phyloP scores from a whole-genome alignment of 2,329 filamentous ascomycete species.

The Tolypocladium amazonense region DNA sequence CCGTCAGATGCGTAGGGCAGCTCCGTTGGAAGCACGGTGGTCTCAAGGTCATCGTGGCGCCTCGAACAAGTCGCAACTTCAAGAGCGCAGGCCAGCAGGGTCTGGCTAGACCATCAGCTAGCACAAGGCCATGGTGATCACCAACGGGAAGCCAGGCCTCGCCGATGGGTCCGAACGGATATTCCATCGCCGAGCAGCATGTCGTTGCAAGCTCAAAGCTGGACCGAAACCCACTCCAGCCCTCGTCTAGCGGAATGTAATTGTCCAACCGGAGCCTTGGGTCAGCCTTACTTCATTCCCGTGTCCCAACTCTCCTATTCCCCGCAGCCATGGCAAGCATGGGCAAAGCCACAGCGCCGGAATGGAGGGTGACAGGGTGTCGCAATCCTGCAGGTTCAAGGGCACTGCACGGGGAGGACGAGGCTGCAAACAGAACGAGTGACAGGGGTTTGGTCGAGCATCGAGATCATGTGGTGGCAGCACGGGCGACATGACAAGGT shows the following conservation, averaged over 20 bases:
- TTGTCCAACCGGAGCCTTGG: conserved; percentile 4
- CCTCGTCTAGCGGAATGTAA: conserved; percentile 1
- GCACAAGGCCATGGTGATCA: conserved; percentile 6
- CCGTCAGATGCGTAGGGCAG: neutral
- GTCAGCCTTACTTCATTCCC: neutral
- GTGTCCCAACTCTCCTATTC: neutral
- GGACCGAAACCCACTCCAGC: conserved; percentile 5
- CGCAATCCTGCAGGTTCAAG: neutral
- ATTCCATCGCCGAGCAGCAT: conserved; percentile 3
- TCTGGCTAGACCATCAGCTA: conserved; percentile 11
- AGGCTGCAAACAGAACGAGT: neutral
- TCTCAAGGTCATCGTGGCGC: neutral
- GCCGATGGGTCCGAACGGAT: neutral
- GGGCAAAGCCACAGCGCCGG: neutral
- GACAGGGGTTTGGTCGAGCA: neutral
- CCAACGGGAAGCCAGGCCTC: conserved; percentile 7
- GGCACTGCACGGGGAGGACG: neutral
- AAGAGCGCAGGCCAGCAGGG: conserved; percentile 6
- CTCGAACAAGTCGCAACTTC: conserved; percentile 1
- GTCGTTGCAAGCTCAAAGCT: conserved; percentile 12
- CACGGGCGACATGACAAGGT: neutral
- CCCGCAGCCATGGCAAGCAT: neutral
- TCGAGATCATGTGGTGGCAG: neutral
- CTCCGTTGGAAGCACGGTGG: neutral
- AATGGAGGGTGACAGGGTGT: neutral